These are phyloP conservation scores for Colletotrichum sp. DNA, from an alignment of 2,329 filamentous ascomycete species.

Conservation along the genomic window DNA sequence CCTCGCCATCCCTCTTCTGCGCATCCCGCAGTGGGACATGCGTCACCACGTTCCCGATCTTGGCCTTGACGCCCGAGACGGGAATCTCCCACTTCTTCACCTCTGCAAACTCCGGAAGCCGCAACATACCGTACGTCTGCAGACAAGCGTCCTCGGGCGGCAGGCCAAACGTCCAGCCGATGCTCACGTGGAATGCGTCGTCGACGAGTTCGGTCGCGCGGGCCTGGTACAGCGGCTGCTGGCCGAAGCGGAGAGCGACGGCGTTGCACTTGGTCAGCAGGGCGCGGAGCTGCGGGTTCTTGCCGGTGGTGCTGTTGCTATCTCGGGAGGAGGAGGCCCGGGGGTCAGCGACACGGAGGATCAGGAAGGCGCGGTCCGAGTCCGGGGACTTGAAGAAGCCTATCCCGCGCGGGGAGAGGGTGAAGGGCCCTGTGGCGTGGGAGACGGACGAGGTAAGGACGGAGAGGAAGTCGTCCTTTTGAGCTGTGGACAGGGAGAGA, in stretches of 20 bases:
- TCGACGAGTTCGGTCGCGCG: constrained; percentile 25
- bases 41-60: constrained; percentile 75
- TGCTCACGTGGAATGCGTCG: constrained; percentile 81
- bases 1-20: background rate
- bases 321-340: background rate
- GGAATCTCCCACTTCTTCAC: constrained; percentile 51
- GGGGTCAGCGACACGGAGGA: constrained; percentile 64
- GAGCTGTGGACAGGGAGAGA: constrained; percentile 73
- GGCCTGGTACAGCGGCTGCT: constrained; percentile 72
- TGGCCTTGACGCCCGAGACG: constrained; percentile 71
- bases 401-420: constrained; percentile 42
- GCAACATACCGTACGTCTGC: constrained; percentile 38
- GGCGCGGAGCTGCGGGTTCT: constrained; percentile 59
- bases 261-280: constrained; percentile 74
- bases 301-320: constrained; percentile 30
- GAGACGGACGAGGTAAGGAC: constrained; percentile 52
- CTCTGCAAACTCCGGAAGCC: constrained; percentile 22
- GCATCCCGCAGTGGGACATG: constrained; percentile 44
- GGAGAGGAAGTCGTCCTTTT: constrained; percentile 72
- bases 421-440: constrained; percentile 38
- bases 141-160: constrained; percentile 50
- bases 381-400: constrained; percentile 59
- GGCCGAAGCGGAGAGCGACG: constrained; percentile 62
- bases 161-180: constrained; percentile 78
- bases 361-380: constrained; percentile 82